Percentiles rank a stretch among this genome's conserved stretches.
Evolutionary conservation across 371 early-diverging fungal genomes (phyloP).

Genomic region (Saksenaea oblongispora): DNA sequence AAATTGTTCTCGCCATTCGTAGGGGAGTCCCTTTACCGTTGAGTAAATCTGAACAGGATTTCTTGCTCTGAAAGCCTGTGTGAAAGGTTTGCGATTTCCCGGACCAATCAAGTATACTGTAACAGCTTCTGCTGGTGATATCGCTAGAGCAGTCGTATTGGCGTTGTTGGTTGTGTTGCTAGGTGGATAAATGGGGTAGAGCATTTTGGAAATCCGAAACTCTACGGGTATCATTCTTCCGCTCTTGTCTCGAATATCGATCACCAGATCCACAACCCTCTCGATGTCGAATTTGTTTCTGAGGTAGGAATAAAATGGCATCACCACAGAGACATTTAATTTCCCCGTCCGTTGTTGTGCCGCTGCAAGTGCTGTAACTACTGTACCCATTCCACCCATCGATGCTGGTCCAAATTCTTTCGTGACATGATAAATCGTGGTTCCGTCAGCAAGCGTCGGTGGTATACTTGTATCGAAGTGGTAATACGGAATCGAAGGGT

Average conservation of each 20-base stretch:
- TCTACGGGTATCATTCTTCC: constrained; percentile 32
- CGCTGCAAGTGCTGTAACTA: constrained; percentile 57
- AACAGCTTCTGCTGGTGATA: constrained; percentile 10
- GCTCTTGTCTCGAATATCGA: constrained; percentile 45
- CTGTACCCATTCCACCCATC: constrained; percentile 62
- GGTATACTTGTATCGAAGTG: constrained; percentile 41
- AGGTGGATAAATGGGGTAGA: constrained; percentile 24
- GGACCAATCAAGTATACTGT: constrained; percentile 62
- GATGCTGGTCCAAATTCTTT: constrained; percentile 68
- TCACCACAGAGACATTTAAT: constrained; percentile 52
- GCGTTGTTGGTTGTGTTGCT: constrained; percentile 12
- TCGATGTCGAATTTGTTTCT: constrained; percentile 42
- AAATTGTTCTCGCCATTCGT: constrained; percentile 67
- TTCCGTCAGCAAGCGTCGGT: constrained; percentile 25
- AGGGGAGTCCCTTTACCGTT: constrained; percentile 51
- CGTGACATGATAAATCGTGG: constrained; percentile 61
- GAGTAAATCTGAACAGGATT: constrained; percentile 52
- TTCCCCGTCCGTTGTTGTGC: constrained; percentile 55
- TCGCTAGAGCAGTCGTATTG: constrained; percentile 9
- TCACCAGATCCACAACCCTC: constrained; percentile 31
- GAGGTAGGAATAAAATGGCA: constrained; percentile 63
- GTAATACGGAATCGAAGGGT: constrained; percentile 48
- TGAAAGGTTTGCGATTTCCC: constrained; percentile 46
- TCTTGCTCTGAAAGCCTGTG: constrained; percentile 48
- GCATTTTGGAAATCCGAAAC: constrained; percentile 48